Evolutionary conservation across 2,329 filamentous ascomycete species (phyloP).

Genomic region (Apiospora sp.): DNA sequence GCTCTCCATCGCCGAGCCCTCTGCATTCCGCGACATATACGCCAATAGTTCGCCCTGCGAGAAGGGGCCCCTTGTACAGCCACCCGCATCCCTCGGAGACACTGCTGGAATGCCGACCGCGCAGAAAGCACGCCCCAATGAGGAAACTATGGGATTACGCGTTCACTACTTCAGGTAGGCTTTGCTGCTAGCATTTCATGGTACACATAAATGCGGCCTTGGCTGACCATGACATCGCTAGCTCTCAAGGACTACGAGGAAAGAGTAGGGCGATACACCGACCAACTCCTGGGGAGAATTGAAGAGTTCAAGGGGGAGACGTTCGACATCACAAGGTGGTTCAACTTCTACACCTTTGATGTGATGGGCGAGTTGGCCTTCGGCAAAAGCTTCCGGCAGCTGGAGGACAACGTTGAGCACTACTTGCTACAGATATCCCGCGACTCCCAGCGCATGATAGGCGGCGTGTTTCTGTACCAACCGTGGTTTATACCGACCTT

Average conservation of each 20-base stretch:
- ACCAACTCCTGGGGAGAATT: conserved; percentile 34
- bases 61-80: conserved; percentile 23
- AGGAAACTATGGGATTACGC: conserved; percentile 24
- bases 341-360: conserved; percentile 43
- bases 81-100: background rate
- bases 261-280: conserved; percentile 32
- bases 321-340: conserved; percentile 38
- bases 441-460: background rate
- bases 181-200: background rate
- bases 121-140: conserved; percentile 21
- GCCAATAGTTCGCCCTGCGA: conserved; percentile 24
- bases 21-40: conserved; percentile 26
- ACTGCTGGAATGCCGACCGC: conserved; percentile 13
- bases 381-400: conserved; percentile 42
- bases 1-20: conserved; percentile 26
- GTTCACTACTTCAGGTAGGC: conserved; percentile 5
- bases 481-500: background rate
- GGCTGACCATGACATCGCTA: background rate
- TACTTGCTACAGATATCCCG: conserved; percentile 31
- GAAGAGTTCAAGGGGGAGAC: conserved; percentile 26
- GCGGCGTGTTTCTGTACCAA: background rate
- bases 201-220: background rate
- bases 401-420: conserved; percentile 33
- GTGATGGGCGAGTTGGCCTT: conserved; percentile 46
- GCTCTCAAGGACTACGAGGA: conserved; percentile 38